These are phyloP conservation scores for Ceratobasidium sp. DNA, from an alignment of 1,284 basidiomycete genomes.

Conservation along the genomic window DNA sequence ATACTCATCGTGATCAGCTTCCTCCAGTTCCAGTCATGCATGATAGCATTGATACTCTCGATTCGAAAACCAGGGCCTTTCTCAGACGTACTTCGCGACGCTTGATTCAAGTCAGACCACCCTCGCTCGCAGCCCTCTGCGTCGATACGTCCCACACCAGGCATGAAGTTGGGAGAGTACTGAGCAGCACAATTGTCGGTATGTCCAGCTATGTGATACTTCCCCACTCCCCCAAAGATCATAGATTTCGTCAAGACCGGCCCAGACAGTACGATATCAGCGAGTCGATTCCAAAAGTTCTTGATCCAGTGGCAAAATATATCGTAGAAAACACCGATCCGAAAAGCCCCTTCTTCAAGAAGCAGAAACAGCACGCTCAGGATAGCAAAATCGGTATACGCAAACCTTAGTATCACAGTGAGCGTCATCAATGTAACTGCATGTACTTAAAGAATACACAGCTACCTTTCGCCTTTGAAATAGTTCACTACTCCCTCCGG, in stretches of 20 bases:
- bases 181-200: not conserved
- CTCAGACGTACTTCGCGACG: slow-evolving; percentile 5
- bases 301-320: slow-evolving; percentile 17
- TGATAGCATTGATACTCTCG: not conserved
- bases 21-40: slow-evolving; percentile 29
- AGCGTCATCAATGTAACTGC: too few species aligned
- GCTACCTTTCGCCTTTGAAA: not conserved
- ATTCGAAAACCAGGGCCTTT: slow-evolving; percentile 9
- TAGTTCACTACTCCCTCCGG: not conserved
- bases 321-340: not conserved
- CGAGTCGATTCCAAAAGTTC: not conserved
- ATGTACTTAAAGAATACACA: too few species aligned
- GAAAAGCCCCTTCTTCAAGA: not conserved
- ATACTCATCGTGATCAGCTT: not conserved
- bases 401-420: too few species aligned
- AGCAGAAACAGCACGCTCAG: not conserved
- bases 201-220: slow-evolving; percentile 23
- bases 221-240: not conserved
- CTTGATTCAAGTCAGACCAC: slow-evolving; percentile 20
- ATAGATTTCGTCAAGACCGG: not conserved
- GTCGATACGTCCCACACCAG: not conserved
- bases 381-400: slow-evolving; percentile 13
- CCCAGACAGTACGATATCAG: not conserved
- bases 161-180: slow-evolving; percentile 11
- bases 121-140: slow-evolving; percentile 4